Conservation (phyloP, 257 asterid species). For the Echium plantagineum region DNA sequence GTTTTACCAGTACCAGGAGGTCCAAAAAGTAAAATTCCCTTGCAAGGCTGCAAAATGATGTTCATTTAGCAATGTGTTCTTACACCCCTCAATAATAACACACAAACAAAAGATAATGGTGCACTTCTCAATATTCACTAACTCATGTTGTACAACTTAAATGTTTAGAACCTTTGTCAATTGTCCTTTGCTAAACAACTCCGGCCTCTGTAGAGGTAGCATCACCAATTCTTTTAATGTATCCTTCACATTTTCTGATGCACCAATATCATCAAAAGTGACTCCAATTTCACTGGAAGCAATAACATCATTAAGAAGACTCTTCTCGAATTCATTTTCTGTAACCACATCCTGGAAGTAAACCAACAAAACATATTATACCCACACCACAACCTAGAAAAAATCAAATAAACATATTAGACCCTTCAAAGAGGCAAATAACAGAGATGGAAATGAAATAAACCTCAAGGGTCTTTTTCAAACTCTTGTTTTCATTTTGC, state of each 20-base stretch:
- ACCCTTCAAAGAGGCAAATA: neutral
- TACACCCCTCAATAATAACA: conserved; percentile 5
- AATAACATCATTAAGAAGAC: conserved; percentile 71
- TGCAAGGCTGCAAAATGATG: conserved; percentile 61
- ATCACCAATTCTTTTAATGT: conserved; percentile 86
- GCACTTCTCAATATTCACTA: no score
- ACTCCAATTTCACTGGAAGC: conserved; percentile 86
- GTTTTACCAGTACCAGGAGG: conserved; percentile 94
- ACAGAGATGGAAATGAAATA: conserved; percentile 9
- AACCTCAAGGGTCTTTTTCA: conserved; percentile 77
- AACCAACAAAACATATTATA: conserved; percentile 5
- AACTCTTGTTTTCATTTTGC: conserved; percentile 62
- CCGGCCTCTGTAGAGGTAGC: conserved; percentile 88
- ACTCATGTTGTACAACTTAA: conserved; percentile 5
- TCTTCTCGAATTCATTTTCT: conserved; percentile 79
- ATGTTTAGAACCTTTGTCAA: conserved; percentile 52
- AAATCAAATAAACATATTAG: neutral
- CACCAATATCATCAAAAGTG: conserved; percentile 81
- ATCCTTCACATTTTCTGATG: conserved; percentile 82
- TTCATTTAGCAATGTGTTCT: conserved; percentile 12
- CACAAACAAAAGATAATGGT: conserved; percentile 1
- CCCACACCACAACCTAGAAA: conserved; percentile 12
- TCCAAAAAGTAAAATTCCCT: conserved; percentile 88
- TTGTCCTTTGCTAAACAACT: conserved; percentile 80
- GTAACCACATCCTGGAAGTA: conserved; percentile 72